Evolutionary conservation across 257 asterid species (phyloP), one percentile per base, ranked within the genome.

Genomic region (Jacaranda copaia): DNA sequence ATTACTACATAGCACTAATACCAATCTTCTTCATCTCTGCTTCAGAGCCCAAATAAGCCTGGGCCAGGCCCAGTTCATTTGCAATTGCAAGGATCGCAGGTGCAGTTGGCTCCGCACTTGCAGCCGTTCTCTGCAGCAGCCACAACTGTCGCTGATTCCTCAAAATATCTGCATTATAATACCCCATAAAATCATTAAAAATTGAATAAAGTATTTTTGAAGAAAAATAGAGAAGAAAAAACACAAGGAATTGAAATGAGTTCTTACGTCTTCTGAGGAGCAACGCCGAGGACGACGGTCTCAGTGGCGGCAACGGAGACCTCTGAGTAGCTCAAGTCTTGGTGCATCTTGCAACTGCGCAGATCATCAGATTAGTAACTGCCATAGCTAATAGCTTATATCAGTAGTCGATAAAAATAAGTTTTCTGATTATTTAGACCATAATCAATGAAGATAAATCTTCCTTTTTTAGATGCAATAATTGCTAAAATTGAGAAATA

Each of bases 21-120:
- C 35, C 46, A 62, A 13, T 35, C 25, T n/a, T 12, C 68, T 63
- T 71, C 66, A 68, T 78, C 87, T 74, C 90, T 70, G 87, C 83
- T 76, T 72, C 55, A 72, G 48, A 74, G 76, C 42, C 76, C 70
- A 67, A 65, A 46, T 12, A 46, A 2, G 1, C 35, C 16, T 19
- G 6, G 55, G 43, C 12, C 64, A 3, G 45, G 79, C 40, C 77
- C 57, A 46, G n/a, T 75, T 92, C 94, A 91, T 64, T 92, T 89
- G 91, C 99, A 94, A 39, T 0, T 92, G 91, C 99, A 94, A 2
- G 98, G 96, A 51, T 88, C 18, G 87, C 99, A 94, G 65, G 68
- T 87, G 96, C 99, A 94, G 91, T 86, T 82, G 15, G 81, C 38
- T 20, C 96, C 98, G 57, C 99, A 94, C 88, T 92, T 89, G 97